A percentile compares a stretch with the other conserved stretches of the same genome.
phyloP scores from a whole-genome alignment of 371 early-diverging fungal species.

The Apophysomyces trapeziformis region DNA sequence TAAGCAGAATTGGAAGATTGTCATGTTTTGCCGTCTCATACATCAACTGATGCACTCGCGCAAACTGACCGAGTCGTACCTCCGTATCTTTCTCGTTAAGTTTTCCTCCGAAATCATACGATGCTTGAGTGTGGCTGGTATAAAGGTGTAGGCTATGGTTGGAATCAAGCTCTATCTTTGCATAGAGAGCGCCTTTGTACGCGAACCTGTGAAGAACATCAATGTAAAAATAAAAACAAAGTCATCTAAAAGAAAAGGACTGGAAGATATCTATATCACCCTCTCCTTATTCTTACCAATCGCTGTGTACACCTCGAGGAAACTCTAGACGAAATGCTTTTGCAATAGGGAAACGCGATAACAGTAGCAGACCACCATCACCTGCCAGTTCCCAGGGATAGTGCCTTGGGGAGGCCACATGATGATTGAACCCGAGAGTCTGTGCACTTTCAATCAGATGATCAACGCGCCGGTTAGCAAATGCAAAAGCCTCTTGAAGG shows the following conservation, averaged over 20 bases:
- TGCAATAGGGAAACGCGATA: slow-evolving; percentile 77
- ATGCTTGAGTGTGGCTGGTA: slow-evolving; percentile 85
- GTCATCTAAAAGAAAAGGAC: background rate
- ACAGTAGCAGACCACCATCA: slow-evolving; percentile 83
- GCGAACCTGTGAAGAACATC: slow-evolving; percentile 51
- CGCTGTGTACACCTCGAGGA: slow-evolving; percentile 71
- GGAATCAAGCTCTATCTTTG: slow-evolving; percentile 62
- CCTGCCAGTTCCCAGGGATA: slow-evolving; percentile 66
- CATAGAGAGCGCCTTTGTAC: slow-evolving; percentile 83
- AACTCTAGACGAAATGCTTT: slow-evolving; percentile 61
- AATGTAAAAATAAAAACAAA: background rate
- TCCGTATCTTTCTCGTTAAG: slow-evolving; percentile 59
- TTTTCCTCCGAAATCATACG: slow-evolving; percentile 55
- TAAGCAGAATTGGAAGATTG: slow-evolving; percentile 58
- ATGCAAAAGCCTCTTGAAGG: slow-evolving; percentile 86
- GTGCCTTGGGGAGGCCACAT: slow-evolving; percentile 63
- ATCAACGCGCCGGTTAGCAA: slow-evolving; percentile 64
- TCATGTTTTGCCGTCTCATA: slow-evolving; percentile 40
- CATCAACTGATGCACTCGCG: slow-evolving; percentile 67
- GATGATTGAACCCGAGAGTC: slow-evolving; percentile 66
- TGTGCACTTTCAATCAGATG: slow-evolving; percentile 66
- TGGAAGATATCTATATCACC: no score
- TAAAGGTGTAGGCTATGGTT: slow-evolving; percentile 67
- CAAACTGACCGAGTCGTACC: slow-evolving; percentile 67
- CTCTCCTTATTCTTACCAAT: slow-evolving; percentile 54